phyloP scores from a whole-genome alignment of 2,329 filamentous ascomycete species.

The Rhexocercosporidium sp. region DNA sequence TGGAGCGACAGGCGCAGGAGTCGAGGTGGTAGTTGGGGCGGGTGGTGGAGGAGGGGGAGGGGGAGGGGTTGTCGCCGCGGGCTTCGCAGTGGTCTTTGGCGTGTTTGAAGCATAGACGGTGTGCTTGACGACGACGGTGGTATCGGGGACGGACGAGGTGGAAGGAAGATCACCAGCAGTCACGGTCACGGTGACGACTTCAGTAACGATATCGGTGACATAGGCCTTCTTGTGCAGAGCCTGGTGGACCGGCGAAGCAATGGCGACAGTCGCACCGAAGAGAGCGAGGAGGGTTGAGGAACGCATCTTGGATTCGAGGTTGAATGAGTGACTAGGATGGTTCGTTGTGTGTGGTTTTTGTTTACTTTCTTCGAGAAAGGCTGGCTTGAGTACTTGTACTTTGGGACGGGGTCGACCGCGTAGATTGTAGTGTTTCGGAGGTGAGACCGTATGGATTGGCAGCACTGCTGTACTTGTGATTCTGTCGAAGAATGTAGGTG shows the following conservation, averaged over 20 bases:
- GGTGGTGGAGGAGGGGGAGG: constrained; percentile 12
- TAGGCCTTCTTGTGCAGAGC: constrained; percentile 41
- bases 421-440: constrained; percentile 12
- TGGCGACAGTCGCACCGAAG: constrained; percentile 43
- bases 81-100: constrained; percentile 24
- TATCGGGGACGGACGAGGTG: constrained; percentile 6
- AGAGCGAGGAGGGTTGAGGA: constrained; percentile 45
- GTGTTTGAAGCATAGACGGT: constrained; percentile 19
- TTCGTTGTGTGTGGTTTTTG: not conserved
- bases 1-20: constrained; percentile 9
- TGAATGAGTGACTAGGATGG: constrained; percentile 7
- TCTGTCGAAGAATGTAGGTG: constrained; percentile 35
- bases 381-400: constrained; percentile 22
- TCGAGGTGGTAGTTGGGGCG: not conserved
- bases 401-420: constrained; percentile 23
- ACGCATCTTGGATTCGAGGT: constrained; percentile 46
- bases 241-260: constrained; percentile 42
- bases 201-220: constrained; percentile 40
- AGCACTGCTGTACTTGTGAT: constrained; percentile 41
- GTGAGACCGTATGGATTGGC: constrained; percentile 30
- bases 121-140: constrained; percentile 25
- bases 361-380: constrained; percentile 37
- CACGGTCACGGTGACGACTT: constrained; percentile 46
- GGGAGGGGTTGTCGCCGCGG: constrained; percentile 20
- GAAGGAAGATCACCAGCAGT: constrained; percentile 38